These are phyloP conservation scores for Trichosporon inkin DNA, from an alignment of 1,284 basidiomycete genomes.

Conservation along the genomic window DNA sequence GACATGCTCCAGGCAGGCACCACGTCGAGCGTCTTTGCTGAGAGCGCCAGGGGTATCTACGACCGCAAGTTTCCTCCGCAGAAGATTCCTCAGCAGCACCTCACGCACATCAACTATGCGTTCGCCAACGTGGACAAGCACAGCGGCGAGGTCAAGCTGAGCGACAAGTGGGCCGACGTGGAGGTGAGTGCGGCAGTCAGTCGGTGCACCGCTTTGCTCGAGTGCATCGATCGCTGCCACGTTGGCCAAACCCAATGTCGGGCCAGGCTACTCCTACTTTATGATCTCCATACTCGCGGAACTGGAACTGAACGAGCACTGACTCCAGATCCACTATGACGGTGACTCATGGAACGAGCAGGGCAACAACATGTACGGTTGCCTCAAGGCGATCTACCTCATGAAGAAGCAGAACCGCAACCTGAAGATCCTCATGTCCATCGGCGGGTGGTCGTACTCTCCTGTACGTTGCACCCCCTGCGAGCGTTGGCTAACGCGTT, in stretches of 20 bases:
- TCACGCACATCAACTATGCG: constrained; percentile 82
- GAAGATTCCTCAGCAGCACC: constrained; percentile 62
- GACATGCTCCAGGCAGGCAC: not conserved
- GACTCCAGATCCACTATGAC: constrained; percentile 56
- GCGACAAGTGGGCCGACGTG: constrained; percentile 77
- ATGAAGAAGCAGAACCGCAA: constrained; percentile 72
- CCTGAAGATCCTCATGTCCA: constrained; percentile 69
- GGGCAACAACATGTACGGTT: constrained; percentile 77
- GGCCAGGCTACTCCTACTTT: too few species aligned
- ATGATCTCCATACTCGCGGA: too few species aligned
- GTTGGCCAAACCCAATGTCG: too few species aligned
- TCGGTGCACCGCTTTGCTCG: not conserved
- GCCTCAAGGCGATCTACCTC: constrained; percentile 79
- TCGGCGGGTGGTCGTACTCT: constrained; percentile 86
- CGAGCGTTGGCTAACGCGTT: not conserved
- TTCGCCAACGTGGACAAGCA: constrained; percentile 74
- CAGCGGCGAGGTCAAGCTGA: constrained; percentile 65
- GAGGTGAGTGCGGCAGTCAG: constrained; percentile 54
- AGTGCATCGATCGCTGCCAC: too few species aligned
- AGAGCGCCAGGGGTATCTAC: constrained; percentile 73
- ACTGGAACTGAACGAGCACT: not conserved
- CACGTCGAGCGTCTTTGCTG: not conserved
- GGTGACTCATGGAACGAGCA: constrained; percentile 85
- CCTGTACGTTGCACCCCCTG: constrained; percentile 46
- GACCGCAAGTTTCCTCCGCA: constrained; percentile 72